These are phyloP conservation scores for Fusarium sp. DNA, from an alignment of 2,329 filamentous ascomycete species.

Conservation along the genomic window DNA sequence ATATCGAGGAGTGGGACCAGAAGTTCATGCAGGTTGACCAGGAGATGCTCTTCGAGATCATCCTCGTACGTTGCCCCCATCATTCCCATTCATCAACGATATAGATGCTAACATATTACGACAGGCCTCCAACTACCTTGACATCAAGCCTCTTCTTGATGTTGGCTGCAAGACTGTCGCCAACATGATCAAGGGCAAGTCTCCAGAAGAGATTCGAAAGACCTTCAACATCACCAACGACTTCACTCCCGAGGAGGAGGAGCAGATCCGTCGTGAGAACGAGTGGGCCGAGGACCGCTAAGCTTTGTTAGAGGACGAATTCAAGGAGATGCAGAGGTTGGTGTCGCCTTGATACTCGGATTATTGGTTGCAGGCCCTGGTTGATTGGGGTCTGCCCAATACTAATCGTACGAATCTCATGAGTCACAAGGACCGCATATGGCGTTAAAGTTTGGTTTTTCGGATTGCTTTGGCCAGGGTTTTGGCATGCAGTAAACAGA, in stretches of 20 bases:
- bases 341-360: conserved; percentile 2
- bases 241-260: conserved; percentile 98
- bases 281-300: conserved; percentile 91
- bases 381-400: not conserved
- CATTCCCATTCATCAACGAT: not conserved
- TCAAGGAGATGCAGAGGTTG: conserved; percentile 5
- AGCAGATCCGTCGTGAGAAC: conserved; percentile 94
- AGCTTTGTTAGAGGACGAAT: conserved; percentile 38
- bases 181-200: conserved; percentile 99
- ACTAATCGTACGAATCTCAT: conserved; percentile 24
- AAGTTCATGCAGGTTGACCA: conserved; percentile 99
- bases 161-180: conserved; percentile 99
- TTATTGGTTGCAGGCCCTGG: conserved; percentile 6
- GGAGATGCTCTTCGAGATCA: conserved; percentile 99
- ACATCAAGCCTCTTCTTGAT: conserved; percentile 98
- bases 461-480: conserved; percentile 38
- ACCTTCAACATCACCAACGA: conserved; percentile 99
- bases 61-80: conserved; percentile 75
- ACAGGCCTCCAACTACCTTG: conserved; percentile 96
- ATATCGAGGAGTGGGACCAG: conserved; percentile 99
- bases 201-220: conserved; percentile 98
- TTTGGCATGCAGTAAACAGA: conserved; percentile 37
- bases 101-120: conserved; percentile 41
- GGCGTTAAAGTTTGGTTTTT: conserved; percentile 48
- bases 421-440: conserved; percentile 31